phyloP scores from a whole-genome alignment of 495 filamentous ascomycete species.

The Daldinia caldariorum region DNA sequence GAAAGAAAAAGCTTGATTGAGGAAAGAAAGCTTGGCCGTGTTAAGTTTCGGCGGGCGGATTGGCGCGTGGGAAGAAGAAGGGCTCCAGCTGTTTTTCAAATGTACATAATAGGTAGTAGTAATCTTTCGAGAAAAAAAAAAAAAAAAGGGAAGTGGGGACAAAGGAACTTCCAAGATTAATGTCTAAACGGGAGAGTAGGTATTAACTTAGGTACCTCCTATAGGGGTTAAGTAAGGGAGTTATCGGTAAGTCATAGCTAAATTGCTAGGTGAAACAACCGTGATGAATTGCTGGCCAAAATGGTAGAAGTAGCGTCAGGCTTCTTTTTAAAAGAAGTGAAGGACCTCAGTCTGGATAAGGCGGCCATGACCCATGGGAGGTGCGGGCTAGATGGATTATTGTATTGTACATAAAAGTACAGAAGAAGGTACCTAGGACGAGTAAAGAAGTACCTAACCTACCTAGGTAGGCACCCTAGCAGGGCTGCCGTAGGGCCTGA shows the following conservation, averaged over 20 bases:
- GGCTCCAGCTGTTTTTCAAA: constrained; percentile 8
- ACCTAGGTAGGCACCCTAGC: background rate
- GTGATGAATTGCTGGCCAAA: constrained; percentile 9
- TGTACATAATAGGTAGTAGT: constrained; percentile 2
- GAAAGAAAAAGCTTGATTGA: background rate
- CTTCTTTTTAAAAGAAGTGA: constrained; percentile 12
- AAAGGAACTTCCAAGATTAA: constrained; percentile 3
- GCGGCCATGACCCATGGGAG: constrained; percentile 36
- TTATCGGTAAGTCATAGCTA: background rate
- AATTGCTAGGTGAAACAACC: background rate
- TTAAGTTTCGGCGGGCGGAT: constrained; percentile 25
- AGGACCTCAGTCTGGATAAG: constrained; percentile 28
- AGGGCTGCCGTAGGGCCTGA: background rate
- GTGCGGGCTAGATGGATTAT: constrained; percentile 30
- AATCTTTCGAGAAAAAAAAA: background rate
- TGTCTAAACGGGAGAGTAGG: constrained; percentile 7
- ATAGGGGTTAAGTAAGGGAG: background rate
- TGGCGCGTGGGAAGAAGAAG: constrained; percentile 12
- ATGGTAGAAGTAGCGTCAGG: constrained; percentile 14
- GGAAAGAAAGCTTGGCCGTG: constrained; percentile 30
- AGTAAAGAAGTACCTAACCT: background rate
- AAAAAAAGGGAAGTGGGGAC: constrained; percentile 23
- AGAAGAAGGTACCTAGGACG: no score
- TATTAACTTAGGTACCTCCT: background rate
- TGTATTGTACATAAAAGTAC: constrained; percentile 36